phyloP scores from a whole-genome alignment of 805 yeast genomes.

The Ogataea nitratoaversa region DNA sequence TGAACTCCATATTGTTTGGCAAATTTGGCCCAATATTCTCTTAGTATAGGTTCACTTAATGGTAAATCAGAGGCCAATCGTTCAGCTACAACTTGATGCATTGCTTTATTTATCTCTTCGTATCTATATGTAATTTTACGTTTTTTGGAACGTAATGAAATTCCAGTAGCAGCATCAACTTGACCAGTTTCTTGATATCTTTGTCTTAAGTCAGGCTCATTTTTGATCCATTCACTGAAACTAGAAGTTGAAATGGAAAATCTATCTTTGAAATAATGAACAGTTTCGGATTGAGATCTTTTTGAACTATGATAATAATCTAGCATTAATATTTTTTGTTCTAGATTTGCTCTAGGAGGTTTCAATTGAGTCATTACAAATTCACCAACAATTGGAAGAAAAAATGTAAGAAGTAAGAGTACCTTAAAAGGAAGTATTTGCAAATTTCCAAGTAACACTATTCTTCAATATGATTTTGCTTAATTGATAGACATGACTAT shows the following conservation, averaged over 20 bases:
- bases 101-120: conserved; percentile 53
- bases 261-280: conserved; percentile 45
- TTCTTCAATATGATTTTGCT: too few relatives aligned
- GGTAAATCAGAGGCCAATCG: conserved; percentile 40
- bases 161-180: conserved; percentile 18
- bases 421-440: too few relatives aligned
- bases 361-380: conserved; percentile 7
- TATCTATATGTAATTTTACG: conserved; percentile 51
- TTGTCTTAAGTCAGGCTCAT: conserved; percentile 46
- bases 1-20: conserved; percentile 55
- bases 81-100: conserved; percentile 50
- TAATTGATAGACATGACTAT: too few relatives aligned
- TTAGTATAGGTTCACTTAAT: conserved; percentile 49
- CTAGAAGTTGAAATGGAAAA: conserved; percentile 57
- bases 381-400: too few relatives aligned
- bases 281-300: conserved; percentile 55
- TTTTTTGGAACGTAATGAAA: conserved; percentile 29
- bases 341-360: conserved; percentile 51
- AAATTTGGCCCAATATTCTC: conserved; percentile 53
- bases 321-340: conserved; percentile 52
- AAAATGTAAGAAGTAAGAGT: too few relatives aligned
- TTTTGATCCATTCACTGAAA: conserved; percentile 58
- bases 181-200: conserved; percentile 36
- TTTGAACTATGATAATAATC: conserved; percentile 45
- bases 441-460: too few relatives aligned